Evolutionary conservation across 2,329 filamentous ascomycete species (phyloP), one percentile per base, ranked within the genome.

Genomic region (Gliomastix tumulicola): DNA sequence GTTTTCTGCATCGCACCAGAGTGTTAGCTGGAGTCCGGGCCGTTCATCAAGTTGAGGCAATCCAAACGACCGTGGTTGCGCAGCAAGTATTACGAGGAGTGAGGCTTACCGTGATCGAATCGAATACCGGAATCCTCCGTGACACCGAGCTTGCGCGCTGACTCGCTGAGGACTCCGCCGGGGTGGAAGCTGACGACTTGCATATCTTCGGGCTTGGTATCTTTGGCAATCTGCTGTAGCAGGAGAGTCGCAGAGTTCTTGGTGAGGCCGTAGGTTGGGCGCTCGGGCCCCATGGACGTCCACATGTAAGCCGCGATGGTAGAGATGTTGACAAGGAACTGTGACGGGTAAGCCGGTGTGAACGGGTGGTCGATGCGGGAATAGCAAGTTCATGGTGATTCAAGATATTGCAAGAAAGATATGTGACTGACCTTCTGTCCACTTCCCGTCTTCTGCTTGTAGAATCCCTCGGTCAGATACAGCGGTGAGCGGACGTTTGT

Each of bases 151-250:
- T 33, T 36, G 34, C 40, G 38, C 4, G 49, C 51, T 6, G 43
- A 30, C 2, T 59, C 49, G 9, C 59, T 62, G 16, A 41, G 35
- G 16, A 49, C 36, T 7, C 37, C 35, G 12, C 49, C 49, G 3
- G 48, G 48, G 33, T 51, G 47, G 15, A 49, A 49, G 20, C 41
- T 49, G 7, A 56, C 34, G 12, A 56, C 42, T 13, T 56, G 54
- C 39, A 56, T 41, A 4, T 54, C 41, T 0, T 38, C 36, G 0
- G 46, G 40, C 2, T 49, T 34, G 0, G 49, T 48, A 6, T 65
- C 60, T n/a, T 54, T 44, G 5, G 63, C 62, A 8, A 67, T 49
- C 22, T 54, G 41, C 47, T 68, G 62, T 23, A 68, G 41, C 7
- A 56, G 41, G 9, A 59, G 40, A 0, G 61, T 55, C 0, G 53